These are phyloP conservation scores for Monosporascus sp. DNA, from an alignment of 2,329 filamentous ascomycete species.

Conservation along the genomic window DNA sequence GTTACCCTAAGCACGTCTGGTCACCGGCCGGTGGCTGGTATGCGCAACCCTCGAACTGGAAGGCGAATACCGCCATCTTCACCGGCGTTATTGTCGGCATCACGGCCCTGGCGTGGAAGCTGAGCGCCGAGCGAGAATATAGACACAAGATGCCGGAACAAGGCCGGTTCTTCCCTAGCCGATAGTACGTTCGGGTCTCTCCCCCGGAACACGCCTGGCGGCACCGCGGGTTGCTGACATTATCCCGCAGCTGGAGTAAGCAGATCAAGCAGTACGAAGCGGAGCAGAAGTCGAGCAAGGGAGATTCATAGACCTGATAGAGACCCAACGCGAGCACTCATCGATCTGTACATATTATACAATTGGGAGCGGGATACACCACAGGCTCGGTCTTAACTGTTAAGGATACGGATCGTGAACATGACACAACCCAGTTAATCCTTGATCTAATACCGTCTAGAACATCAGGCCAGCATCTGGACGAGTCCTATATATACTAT, in stretches of 20 bases:
- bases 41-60: conserved; percentile 91
- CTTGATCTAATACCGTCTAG: no score
- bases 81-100: conserved; percentile 64
- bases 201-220: background rate
- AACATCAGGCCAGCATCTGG: no score
- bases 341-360: conserved; percentile 18
- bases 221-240: conserved; percentile 5
- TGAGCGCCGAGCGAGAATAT: conserved; percentile 69
- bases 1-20: conserved; percentile 99
- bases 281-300: conserved; percentile 27
- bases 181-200: conserved; percentile 60
- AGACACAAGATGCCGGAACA: conserved; percentile 74
- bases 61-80: conserved; percentile 78
- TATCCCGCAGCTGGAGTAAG: conserved; percentile 34
- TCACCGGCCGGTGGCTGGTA: conserved; percentile 98
- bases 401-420: no score
- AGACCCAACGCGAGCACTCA: background rate
- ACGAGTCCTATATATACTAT: no score
- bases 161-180: conserved; percentile 76
- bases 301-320: conserved; percentile 17
- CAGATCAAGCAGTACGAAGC: conserved; percentile 42
- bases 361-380: background rate
- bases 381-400: no score
- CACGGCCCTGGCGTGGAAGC: conserved; percentile 59
- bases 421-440: no score